Evolutionary conservation across 371 early-diverging fungal species (phyloP), one percentile per base, ranked within the genome.

Genomic region (Zychaea mexicana): DNA sequence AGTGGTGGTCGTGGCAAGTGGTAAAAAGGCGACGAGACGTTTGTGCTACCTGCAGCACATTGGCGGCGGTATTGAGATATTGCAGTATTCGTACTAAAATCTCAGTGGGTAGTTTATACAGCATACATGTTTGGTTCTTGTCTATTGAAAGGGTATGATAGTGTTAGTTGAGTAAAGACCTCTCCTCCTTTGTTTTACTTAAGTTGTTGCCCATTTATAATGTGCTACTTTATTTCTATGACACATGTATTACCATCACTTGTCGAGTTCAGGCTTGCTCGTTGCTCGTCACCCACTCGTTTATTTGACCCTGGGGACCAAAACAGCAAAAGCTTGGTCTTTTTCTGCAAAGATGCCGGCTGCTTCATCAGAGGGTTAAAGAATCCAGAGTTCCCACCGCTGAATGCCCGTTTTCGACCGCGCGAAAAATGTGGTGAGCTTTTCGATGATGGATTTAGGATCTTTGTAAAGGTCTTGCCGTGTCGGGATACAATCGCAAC

Each of bases 91-190:
- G 58, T 1, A 59, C 65, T 19, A 77, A 24, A 24, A 77, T 56
- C 66, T 77, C 77, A 24, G 22, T 52, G n/a, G 77, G 77, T 27
- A 76, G 32, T 26, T 30, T 38, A n/a, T 58, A 10, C 12, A 58
- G 22, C n/a, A n/a, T n/a, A n/a, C n/a, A n/a, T n/a, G n/a, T n/a
- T n/a, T n/a, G n/a, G n/a, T n/a, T n/a, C n/a, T n/a, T n/a, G n/a
- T n/a, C n/a, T n/a, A n/a, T n/a, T n/a, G n/a, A n/a, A n/a, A n/a
- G n/a, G n/a, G n/a, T n/a, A n/a, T n/a, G n/a, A n/a, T n/a, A n/a
- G n/a, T n/a, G n/a, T n/a, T n/a, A n/a, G n/a, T n/a, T n/a, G n/a
- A n/a, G n/a, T n/a, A n/a, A n/a, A n/a, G n/a, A n/a, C n/a, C n/a
- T n/a, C n/a, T n/a, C n/a, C n/a, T n/a, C n/a, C n/a, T n/a, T n/a